phyloP scores from a whole-genome alignment of 2,329 filamentous ascomycete species.

The Botrytis fabae region DNA sequence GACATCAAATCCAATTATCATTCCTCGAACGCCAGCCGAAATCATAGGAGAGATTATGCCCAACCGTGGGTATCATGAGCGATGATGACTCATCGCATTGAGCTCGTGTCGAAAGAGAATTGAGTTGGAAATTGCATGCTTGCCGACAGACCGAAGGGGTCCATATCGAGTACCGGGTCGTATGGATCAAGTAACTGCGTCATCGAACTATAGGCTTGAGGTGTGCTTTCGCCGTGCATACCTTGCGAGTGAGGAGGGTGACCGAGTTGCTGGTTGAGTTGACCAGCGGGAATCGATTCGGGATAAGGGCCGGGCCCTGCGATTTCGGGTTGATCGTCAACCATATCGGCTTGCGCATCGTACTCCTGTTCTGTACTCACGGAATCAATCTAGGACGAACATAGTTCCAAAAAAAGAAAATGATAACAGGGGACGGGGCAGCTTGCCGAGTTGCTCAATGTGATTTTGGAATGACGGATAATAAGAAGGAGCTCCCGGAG shows the following conservation, averaged over 20 bases:
- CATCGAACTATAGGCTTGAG: constrained; percentile 45
- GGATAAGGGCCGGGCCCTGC: constrained; percentile 65
- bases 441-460: constrained; percentile 93
- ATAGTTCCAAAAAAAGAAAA: constrained; percentile 55
- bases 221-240: constrained; percentile 44
- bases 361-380: constrained; percentile 90
- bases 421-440: constrained; percentile 52
- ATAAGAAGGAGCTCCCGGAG: constrained; percentile 54
- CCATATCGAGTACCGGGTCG: constrained; percentile 86
- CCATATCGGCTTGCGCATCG: constrained; percentile 83
- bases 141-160: constrained; percentile 88
- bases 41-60: constrained; percentile 19
- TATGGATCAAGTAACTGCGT: constrained; percentile 63
- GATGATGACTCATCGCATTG: constrained; percentile 39
- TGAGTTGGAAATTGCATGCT: constrained; percentile 94
- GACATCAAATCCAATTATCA: constrained; percentile 8
- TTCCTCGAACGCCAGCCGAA: constrained; percentile 9
- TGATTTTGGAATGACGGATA: constrained; percentile 74
- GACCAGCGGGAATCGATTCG: constrained; percentile 49
- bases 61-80: constrained; percentile 37
- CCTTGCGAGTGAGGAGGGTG: constrained; percentile 46
- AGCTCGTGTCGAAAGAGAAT: constrained; percentile 65
- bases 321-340: constrained; percentile 74
- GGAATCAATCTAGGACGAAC: constrained; percentile 66
- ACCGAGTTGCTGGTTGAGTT: constrained; percentile 28